These are phyloP conservation scores for Annulohypoxylon moriforme DNA, from an alignment of 495 filamentous ascomycete species.

Conservation along the genomic window DNA sequence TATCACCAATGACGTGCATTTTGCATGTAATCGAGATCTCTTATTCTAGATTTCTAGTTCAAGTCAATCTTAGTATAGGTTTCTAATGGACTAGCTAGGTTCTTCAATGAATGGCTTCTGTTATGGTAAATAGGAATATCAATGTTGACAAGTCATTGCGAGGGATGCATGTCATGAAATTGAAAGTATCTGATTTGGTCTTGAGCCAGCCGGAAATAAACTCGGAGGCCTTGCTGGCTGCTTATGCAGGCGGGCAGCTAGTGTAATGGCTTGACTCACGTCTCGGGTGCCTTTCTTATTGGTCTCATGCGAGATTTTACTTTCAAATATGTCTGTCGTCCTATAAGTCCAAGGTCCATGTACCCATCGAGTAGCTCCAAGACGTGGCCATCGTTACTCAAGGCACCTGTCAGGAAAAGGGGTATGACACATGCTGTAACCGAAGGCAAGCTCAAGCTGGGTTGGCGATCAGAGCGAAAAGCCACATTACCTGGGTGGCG, in stretches of 20 bases:
- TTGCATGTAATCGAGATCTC: slow-evolving; percentile 41
- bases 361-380: slow-evolving; percentile 14
- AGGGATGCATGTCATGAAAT: slow-evolving; percentile 32
- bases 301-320: slow-evolving; percentile 11
- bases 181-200: slow-evolving; percentile 27
- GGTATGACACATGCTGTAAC: not conserved
- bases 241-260: slow-evolving; percentile 22
- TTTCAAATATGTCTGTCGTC: slow-evolving; percentile 2
- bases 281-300: slow-evolving; percentile 25
- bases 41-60: slow-evolving; percentile 8
- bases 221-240: slow-evolving; percentile 28
- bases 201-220: slow-evolving; percentile 27
- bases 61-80: not conserved
- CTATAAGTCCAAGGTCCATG: slow-evolving; percentile 12
- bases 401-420: slow-evolving; percentile 15
- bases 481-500: not conserved
- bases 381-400: slow-evolving; percentile 37
- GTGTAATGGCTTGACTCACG: slow-evolving; percentile 21
- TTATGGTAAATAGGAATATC: slow-evolving; percentile 7
- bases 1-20: slow-evolving; percentile 41
- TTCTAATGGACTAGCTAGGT: not conserved
- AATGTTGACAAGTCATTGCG: slow-evolving; percentile 34
- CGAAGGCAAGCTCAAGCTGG: not conserved
- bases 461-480: not conserved
- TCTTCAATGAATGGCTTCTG: not conserved